These are phyloP conservation scores for Bombardia bombarda DNA, from an alignment of 495 filamentous ascomycete genomes.

Conservation along the genomic window DNA sequence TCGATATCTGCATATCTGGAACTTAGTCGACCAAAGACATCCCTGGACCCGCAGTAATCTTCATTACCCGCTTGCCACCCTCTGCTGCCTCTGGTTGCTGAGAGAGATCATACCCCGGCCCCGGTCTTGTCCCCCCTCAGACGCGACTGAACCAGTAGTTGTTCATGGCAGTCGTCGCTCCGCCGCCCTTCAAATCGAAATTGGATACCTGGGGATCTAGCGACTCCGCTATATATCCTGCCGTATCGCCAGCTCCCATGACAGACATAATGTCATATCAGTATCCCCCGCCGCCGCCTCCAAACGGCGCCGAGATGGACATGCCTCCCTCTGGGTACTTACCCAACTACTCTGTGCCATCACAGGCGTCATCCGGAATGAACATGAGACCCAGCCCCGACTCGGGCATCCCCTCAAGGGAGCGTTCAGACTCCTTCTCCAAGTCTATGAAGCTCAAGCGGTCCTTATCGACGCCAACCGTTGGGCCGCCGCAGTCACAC, in stretches of 20 bases:
- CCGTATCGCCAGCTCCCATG: constrained; percentile 28
- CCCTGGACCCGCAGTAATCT: constrained; percentile 19
- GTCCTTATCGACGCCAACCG: constrained; percentile 59
- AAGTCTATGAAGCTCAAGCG: constrained; percentile 46
- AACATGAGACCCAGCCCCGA: constrained; percentile 31
- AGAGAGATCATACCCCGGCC: constrained; percentile 8
- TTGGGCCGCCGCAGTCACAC: constrained; percentile 42
- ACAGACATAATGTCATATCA: constrained; percentile 46
- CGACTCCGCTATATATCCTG: constrained; percentile 24
- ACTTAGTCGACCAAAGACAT: constrained; percentile 18
- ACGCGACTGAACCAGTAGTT: constrained; percentile 12
- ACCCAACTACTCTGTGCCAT: constrained; percentile 27
- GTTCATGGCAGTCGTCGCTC: constrained; percentile 30
- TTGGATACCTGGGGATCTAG: constrained; percentile 23
- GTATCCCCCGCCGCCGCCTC: constrained; percentile 38
- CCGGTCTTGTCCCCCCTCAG: constrained; percentile 9
- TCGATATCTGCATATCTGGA: constrained; percentile 16
- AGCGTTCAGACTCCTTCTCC: constrained; percentile 29
- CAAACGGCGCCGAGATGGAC: constrained; percentile 37
- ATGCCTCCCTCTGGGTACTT: constrained; percentile 32
- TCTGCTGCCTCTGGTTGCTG: constrained; percentile 12
- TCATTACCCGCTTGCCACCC: constrained; percentile 11
- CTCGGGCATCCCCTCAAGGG: constrained; percentile 20
- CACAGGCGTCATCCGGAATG: constrained; percentile 31
- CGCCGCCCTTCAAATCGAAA: constrained; percentile 22